Conservation (phyloP, 164 flowering plant species). For the Magnolia changhungtana region DNA sequence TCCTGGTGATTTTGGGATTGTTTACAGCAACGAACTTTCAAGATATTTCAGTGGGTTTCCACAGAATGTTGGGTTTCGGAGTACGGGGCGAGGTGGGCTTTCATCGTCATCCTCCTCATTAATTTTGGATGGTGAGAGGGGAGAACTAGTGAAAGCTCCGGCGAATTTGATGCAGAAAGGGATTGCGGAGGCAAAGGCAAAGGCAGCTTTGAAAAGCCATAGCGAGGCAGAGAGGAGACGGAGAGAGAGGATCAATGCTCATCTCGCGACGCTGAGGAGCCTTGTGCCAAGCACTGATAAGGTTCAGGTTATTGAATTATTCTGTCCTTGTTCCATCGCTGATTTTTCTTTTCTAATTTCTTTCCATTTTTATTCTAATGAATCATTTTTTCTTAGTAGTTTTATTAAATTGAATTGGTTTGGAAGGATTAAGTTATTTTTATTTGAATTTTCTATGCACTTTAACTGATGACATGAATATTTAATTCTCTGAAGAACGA, state of each 20-base stretch:
- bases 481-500: background rate
- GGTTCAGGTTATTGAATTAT: constrained; percentile 31
- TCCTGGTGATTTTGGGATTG: constrained; percentile 19
- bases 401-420: too few relatives aligned
- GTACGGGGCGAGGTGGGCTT: constrained; percentile 22
- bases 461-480: background rate
- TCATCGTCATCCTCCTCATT: constrained; percentile 29
- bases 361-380: too few relatives aligned
- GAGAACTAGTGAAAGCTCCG: constrained; percentile 53
- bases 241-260: constrained; percentile 89
- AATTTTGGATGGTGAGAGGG: constrained; percentile 51
- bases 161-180: constrained; percentile 31
- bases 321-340: background rate
- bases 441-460: too few relatives aligned
- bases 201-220: constrained; percentile 79
- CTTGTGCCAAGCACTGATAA: constrained; percentile 61
- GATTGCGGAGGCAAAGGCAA: constrained; percentile 45
- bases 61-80: constrained; percentile 15
- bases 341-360: too few relatives aligned
- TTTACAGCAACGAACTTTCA: constrained; percentile 11
- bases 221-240: constrained; percentile 95
- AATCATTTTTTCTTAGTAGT: too few relatives aligned
- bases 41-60: constrained; percentile 11
- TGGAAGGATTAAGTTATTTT: too few relatives aligned
- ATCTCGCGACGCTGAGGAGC: constrained; percentile 65